A percentile compares a stretch with the other conserved stretches of the same genome.
These are phyloP conservation scores for Myxozyma sirexii DNA, from an alignment of 805 yeast species.

Conservation along the genomic window DNA sequence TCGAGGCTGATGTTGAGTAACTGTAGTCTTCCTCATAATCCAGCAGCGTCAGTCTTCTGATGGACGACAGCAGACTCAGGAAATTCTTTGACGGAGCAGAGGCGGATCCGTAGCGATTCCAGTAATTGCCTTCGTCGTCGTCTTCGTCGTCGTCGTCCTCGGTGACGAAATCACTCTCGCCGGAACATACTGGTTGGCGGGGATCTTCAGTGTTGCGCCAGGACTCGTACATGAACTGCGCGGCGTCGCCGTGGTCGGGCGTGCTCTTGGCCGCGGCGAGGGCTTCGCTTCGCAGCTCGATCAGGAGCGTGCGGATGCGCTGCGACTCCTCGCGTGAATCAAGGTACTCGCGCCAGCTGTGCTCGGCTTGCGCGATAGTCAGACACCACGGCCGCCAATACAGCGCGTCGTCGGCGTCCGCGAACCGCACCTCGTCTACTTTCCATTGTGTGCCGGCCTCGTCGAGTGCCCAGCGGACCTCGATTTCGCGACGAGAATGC, in stretches of 20 bases:
- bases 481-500: background rate
- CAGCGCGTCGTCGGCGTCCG: constrained; percentile 17
- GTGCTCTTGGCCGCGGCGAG: background rate
- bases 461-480: constrained; percentile 4
- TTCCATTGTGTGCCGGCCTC: constrained; percentile 15
- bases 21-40: constrained; percentile 2
- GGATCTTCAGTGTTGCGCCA: background rate
- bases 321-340: constrained; percentile 14
- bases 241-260: background rate
- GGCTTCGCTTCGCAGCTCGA: constrained; percentile 9
- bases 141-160: background rate
- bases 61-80: background rate
- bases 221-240: background rate
- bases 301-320: constrained; percentile 5
- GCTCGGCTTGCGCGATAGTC: constrained; percentile 24
- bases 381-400: constrained; percentile 27
- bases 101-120: constrained; percentile 7
- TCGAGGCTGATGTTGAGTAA: background rate
- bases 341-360: constrained; percentile 4
- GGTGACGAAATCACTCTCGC: background rate
- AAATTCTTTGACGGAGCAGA: background rate
- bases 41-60: background rate
- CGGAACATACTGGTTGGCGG: background rate
- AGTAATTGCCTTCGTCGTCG: constrained; percentile 7
- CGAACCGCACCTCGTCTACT: constrained; percentile 16